Evolutionary conservation across 129 eudicot species (phyloP).

Genomic region (Flaveria bidentis): DNA sequence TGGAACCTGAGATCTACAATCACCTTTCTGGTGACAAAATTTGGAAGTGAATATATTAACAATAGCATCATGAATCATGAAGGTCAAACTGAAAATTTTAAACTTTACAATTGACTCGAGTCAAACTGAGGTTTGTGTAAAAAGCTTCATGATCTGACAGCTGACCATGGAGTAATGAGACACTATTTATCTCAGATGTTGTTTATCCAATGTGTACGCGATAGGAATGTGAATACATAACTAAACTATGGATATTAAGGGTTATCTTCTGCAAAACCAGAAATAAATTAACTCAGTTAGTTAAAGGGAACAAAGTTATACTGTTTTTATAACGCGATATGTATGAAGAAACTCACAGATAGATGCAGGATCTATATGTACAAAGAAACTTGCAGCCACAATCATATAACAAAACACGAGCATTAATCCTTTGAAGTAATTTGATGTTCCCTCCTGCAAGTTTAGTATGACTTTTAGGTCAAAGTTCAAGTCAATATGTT

Average conservation of each 20-base stretch:
- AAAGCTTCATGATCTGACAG: constrained; percentile 13
- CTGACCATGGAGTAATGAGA: constrained; percentile 2
- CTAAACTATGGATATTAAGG: constrained; percentile 26
- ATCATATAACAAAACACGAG: constrained; percentile 73
- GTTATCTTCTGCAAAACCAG: constrained; percentile 36
- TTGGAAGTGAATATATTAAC: neutral
- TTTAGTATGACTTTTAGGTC: neutral
- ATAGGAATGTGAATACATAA: neutral
- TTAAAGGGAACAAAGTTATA: constrained; percentile 14
- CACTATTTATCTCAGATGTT: constrained; percentile 1
- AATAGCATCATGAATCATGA: constrained; percentile 11
- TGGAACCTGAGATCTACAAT: neutral
- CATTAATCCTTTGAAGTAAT: constrained; percentile 84
- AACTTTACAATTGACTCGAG: constrained; percentile 10
- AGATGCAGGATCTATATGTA: constrained; percentile 57
- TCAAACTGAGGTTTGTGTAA: constrained; percentile 10
- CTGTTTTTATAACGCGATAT: neutral
- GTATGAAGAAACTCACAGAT: constrained; percentile 36
- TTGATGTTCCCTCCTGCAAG: constrained; percentile 72
- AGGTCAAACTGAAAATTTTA: constrained; percentile 9
- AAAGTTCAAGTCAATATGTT: constrained; percentile 10
- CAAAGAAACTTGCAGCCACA: constrained; percentile 83
- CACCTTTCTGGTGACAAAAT: neutral
- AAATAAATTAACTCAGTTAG: neutral
- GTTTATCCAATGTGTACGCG: constrained; percentile 2